These are phyloP conservation scores for Leishmania braziliensis DNA, from an alignment of 208 protist species.

Conservation along the genomic window DNA sequence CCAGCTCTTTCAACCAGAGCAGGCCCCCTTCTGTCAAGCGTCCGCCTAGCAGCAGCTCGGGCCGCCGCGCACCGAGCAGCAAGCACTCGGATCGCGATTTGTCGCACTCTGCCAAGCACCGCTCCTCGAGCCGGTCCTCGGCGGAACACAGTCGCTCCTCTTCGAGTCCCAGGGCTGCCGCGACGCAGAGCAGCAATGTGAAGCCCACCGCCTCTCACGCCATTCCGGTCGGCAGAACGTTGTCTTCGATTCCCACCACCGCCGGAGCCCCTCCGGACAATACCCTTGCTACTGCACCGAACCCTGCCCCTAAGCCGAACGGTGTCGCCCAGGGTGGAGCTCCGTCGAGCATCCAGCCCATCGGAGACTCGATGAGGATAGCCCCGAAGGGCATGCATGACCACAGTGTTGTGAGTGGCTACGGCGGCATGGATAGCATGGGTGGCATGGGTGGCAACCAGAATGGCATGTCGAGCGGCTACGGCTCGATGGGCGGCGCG, in stretches of 20 bases:
- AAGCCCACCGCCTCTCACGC: slow-evolving; percentile 2
- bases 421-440: neutral
- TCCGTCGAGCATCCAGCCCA: slow-evolving; percentile 17
- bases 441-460: neutral
- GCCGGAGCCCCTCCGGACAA: neutral
- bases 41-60: slow-evolving; percentile 16
- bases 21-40: slow-evolving; percentile 16
- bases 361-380: slow-evolving; percentile 31
- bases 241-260: neutral
- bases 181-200: neutral
- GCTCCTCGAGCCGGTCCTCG: slow-evolving; percentile 18
- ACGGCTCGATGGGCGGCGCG: slow-evolving; percentile 5
- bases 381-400: slow-evolving; percentile 16
- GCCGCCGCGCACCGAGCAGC: slow-evolving; percentile 3
- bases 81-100: neutral
- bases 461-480: slow-evolving; percentile 5
- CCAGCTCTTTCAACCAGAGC: slow-evolving; percentile 14
- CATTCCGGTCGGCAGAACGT: neutral
- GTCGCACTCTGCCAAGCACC: slow-evolving; percentile 8
- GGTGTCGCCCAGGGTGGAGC: neutral
- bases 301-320: slow-evolving; percentile 1
- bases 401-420: neutral
- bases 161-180: slow-evolving; percentile 2
- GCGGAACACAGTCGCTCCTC: slow-evolving; percentile 4
- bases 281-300: slow-evolving; percentile 1